phyloP scores from a whole-genome alignment of 225 moss, liverwort and hornwort species.

The Rhytidiadelphus loreus region DNA sequence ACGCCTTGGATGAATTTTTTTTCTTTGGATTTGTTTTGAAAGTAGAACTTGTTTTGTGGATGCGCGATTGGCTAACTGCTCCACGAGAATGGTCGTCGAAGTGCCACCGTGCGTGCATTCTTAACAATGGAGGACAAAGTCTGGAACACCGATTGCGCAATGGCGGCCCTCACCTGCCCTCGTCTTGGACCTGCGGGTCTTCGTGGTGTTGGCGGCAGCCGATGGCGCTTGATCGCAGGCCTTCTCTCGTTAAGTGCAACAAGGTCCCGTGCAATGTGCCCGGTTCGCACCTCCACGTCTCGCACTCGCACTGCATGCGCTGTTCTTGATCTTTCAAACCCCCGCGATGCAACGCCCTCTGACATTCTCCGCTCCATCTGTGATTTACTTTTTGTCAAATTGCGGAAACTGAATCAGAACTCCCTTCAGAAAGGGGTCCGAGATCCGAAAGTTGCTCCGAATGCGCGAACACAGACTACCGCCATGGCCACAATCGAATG shows the following conservation, averaged over 20 bases:
- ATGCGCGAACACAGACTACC: not conserved
- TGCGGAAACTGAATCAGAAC: not conserved
- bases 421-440: not conserved
- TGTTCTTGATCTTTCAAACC: conserved; percentile 7
- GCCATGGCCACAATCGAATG: not conserved
- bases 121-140: conserved; percentile 24
- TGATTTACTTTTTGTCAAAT: not conserved
- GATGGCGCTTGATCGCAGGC: not conserved
- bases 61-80: not conserved
- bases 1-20: not conserved
- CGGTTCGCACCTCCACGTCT: conserved; percentile 7
- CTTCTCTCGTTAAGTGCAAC: not conserved
- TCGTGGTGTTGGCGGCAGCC: not conserved
- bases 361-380: conserved; percentile 5
- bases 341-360: not conserved
- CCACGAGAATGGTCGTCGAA: conserved; percentile 9
- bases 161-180: conserved; percentile 39
- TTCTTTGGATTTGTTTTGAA: not conserved
- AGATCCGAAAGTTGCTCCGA: not conserved
- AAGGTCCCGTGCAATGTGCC: not conserved
- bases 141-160: conserved; percentile 23
- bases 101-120: conserved; percentile 10
- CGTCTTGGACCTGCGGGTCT: conserved; percentile 22
- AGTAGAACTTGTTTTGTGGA: not conserved
- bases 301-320: not conserved